Evolutionary conservation across 2,329 filamentous ascomycete genomes (phyloP).

Genomic region (Byssothecium circinans): DNA sequence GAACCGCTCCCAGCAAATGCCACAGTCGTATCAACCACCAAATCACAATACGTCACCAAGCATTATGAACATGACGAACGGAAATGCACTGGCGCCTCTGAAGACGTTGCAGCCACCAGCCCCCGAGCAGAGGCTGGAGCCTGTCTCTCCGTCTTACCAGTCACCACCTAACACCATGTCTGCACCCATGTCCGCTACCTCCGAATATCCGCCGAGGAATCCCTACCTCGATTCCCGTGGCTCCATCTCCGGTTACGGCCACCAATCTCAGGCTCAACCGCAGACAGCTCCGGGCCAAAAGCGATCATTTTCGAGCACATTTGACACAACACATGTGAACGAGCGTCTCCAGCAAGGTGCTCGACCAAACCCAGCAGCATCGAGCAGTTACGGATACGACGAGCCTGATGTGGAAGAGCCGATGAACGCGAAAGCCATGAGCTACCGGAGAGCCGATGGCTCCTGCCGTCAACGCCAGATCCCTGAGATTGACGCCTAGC

Average conservation of each 20-base stretch:
- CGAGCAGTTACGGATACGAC: conserved; percentile 28
- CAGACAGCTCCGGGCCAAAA: conserved; percentile 43
- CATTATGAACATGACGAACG: conserved; percentile 33
- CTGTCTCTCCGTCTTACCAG: conserved; percentile 49
- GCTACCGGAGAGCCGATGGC: conserved; percentile 52
- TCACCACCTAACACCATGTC: conserved; percentile 38
- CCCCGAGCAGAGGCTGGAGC: conserved; percentile 43
- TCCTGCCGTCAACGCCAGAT: conserved; percentile 43
- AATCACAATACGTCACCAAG: conserved; percentile 33
- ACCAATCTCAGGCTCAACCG: conserved; percentile 28
- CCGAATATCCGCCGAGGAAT: conserved; percentile 25
- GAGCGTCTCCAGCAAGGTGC: conserved; percentile 50
- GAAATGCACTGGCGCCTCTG: conserved; percentile 47
- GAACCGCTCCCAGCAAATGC: conserved; percentile 41
- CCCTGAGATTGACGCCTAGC: conserved; percentile 36
- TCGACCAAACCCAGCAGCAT: conserved; percentile 40
- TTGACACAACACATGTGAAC: conserved; percentile 47
- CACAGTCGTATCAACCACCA: conserved; percentile 38
- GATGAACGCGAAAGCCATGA: conserved; percentile 46
- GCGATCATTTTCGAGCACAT: conserved; percentile 50
- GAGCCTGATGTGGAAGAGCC: conserved; percentile 46
- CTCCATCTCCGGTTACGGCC: conserved; percentile 28
- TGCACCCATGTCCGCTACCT: conserved; percentile 37
- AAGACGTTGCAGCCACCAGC: conserved; percentile 44
- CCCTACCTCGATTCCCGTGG: conserved; percentile 28